Conservation (phyloP, 805 yeast genomes). For the Metahyphopichia silvanorum region DNA sequence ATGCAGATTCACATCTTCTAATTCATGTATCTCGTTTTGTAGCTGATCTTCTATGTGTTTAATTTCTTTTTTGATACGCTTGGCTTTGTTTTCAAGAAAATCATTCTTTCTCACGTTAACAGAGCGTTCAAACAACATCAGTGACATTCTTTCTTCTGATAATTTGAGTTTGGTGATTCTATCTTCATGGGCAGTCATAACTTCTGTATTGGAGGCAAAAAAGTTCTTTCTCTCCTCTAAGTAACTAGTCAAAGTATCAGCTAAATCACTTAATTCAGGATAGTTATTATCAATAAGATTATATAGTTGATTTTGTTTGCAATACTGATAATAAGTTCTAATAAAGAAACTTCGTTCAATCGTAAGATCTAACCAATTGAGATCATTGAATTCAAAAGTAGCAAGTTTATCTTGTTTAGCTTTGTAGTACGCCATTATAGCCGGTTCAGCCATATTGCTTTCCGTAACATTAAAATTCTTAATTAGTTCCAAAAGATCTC, state of each 20-base stretch:
- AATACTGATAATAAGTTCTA: slow-evolving; percentile 62
- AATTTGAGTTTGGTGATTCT: slow-evolving; percentile 1
- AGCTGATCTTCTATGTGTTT: background rate
- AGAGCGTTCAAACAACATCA: no score
- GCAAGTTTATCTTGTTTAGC: slow-evolving; percentile 60
- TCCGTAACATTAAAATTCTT: slow-evolving; percentile 70
- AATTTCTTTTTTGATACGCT: background rate
- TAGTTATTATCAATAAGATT: slow-evolving; percentile 63
- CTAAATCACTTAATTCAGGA: slow-evolving; percentile 76
- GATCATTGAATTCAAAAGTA: slow-evolving; percentile 57
- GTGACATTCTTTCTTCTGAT: no score
- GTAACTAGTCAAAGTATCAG: slow-evolving; percentile 55
- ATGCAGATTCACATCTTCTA: background rate
- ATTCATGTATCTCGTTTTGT: background rate
- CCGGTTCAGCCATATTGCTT: slow-evolving; percentile 63
- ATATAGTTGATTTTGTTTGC: slow-evolving; percentile 48
- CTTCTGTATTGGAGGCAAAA: slow-evolving; percentile 17
- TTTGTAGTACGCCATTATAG: slow-evolving; percentile 61
- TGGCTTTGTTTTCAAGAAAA: background rate
- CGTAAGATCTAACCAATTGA: slow-evolving; percentile 66
- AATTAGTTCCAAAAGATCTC: slow-evolving; percentile 68
- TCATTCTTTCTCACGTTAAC: no score
- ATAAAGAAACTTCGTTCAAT: slow-evolving; percentile 74
- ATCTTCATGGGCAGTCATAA: slow-evolving; percentile 15
- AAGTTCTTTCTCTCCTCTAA: slow-evolving; percentile 42